Percentiles rank a stretch among this genome's conserved stretches.
phyloP scores from a whole-genome alignment of 2,329 filamentous ascomycete species.

The Pezicula neosporulosa region DNA sequence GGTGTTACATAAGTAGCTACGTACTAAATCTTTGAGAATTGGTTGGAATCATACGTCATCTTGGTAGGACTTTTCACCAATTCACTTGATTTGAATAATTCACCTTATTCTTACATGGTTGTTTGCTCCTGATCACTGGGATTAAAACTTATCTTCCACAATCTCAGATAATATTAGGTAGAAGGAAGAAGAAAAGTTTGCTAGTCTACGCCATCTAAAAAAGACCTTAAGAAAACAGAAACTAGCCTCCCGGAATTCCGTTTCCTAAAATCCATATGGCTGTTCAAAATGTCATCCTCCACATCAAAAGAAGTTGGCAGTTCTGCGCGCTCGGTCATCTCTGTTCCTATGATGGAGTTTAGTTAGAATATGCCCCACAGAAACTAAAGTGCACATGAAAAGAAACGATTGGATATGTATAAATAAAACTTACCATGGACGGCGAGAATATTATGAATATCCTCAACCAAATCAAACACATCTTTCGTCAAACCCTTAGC shows the following conservation, averaged over 20 bases:
- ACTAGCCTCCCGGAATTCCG: slow-evolving; percentile 7
- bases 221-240: slow-evolving; percentile 6
- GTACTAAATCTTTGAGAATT: no score
- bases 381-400: no score
- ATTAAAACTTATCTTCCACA: no score
- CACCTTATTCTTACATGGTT: no score
- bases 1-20: no score
- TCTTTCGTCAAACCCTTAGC: background rate
- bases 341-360: background rate
- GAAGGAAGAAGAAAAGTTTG: no score
- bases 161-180: no score
- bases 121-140: no score
- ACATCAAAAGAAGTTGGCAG: background rate
- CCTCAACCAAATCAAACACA: background rate
- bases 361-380: background rate
- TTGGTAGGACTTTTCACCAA: no score
- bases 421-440: slow-evolving; percentile 1
- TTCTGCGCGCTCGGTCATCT: slow-evolving; percentile 3
- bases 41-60: no score
- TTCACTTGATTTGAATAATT: no score
- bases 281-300: background rate
- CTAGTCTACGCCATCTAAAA: background rate
- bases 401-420: no score
- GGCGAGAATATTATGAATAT: background rate
- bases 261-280: slow-evolving; percentile 5